Evolutionary conservation across 768 basidiomycete genomes (phyloP).

Genomic region (Mycena capillaripes): DNA sequence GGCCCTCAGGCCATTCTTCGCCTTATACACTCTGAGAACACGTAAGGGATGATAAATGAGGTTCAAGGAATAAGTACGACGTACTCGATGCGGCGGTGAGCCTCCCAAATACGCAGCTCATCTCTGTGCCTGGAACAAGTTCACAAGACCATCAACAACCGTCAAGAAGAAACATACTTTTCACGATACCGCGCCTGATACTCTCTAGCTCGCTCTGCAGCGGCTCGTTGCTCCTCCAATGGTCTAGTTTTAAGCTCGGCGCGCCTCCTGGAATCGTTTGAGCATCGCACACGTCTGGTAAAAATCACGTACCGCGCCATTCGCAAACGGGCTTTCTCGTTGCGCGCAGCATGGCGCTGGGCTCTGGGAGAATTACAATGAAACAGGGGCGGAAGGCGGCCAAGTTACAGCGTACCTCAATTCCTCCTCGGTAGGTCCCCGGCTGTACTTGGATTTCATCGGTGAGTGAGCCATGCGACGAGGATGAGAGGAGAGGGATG

Average conservation of each 20-base stretch:
- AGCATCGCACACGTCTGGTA: background rate
- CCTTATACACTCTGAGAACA: background rate
- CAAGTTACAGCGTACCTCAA: background rate
- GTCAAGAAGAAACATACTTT: background rate
- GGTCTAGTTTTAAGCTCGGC: background rate
- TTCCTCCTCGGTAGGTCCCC: background rate
- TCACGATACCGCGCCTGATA: slow-evolving; percentile 7
- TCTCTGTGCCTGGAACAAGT: background rate
- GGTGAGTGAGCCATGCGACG: background rate
- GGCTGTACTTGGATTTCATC: background rate
- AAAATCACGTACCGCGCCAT: background rate
- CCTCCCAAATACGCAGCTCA: background rate
- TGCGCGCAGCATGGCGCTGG: background rate
- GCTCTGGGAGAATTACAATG: background rate
- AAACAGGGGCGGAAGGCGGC: too few species aligned
- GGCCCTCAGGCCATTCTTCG: background rate
- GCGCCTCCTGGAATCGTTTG: background rate
- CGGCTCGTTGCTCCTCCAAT: background rate
- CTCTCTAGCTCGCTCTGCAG: background rate
- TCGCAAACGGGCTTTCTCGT: slow-evolving; percentile 5
- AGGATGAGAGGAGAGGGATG: background rate
- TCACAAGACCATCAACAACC: too few species aligned
- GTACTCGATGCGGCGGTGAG: background rate
- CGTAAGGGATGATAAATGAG: too few species aligned
- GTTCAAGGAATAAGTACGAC: too few species aligned